Percentiles rank a stretch among this genome's conserved stretches.
Evolutionary conservation across 371 early-diverging fungal genomes (phyloP).

Genomic region (Sporodiniella umbellata): DNA sequence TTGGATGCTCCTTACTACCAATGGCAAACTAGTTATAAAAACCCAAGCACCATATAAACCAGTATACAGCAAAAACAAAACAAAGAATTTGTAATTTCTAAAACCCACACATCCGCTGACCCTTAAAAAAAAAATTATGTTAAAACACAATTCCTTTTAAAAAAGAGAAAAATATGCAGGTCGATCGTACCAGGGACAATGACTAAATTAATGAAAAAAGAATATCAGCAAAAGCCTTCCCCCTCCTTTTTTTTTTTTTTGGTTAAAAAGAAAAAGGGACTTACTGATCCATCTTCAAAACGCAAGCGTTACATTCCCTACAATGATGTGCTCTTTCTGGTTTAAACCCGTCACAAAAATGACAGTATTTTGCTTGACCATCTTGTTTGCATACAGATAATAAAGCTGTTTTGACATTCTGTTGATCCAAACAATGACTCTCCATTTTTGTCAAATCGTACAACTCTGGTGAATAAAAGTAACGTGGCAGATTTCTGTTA

Average conservation of each 20-base stretch:
- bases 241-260: not conserved
- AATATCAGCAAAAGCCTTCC: not conserved
- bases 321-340: conserved; percentile 67
- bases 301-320: conserved; percentile 60
- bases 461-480: conserved; percentile 30
- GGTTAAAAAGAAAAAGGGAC: too few species aligned
- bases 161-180: too few species aligned
- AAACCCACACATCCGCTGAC: conserved; percentile 60
- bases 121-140: too few species aligned
- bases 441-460: conserved; percentile 19
- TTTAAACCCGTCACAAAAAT: conserved; percentile 52
- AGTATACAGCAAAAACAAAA: conserved; percentile 52
- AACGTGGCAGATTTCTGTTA: conserved; percentile 14
- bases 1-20: conserved; percentile 26
- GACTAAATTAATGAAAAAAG: conserved; percentile 30
- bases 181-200: conserved; percentile 62
- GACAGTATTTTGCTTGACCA: conserved; percentile 54
- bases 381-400: conserved; percentile 42
- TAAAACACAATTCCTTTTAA: not conserved
- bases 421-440: not conserved
- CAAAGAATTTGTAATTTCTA: conserved; percentile 62
- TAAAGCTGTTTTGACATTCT: conserved; percentile 24
- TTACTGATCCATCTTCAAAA: conserved; percentile 67
- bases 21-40: conserved; percentile 34
- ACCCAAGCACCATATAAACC: conserved; percentile 45